Evolutionary conservation across 345 rosid genomes (phyloP), one percentile per base, ranked within the genome.

Genomic region (Pistacia integerrima): DNA sequence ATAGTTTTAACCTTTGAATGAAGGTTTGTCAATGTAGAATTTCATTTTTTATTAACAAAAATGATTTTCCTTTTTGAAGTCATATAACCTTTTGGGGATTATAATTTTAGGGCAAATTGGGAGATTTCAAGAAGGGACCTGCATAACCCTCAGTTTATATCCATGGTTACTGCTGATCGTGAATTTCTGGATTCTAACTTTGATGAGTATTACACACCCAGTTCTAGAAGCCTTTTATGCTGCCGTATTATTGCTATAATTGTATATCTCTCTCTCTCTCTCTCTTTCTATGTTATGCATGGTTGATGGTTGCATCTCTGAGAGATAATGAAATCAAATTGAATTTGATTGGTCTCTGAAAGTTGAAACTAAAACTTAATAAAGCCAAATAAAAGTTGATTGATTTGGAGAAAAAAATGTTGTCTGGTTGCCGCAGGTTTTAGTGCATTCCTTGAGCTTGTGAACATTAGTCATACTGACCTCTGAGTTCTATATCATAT

Each of bases 171-270:
- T 9, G 2, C 74, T 48, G 84, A 84, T 69, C 76, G 61, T 20
- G 90, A 89, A 25, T 66, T 77, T 77, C 63, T 83, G 36, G 88
- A 80, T 56, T 67, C 84, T 1, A 87, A 76, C 70, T 83, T 89
- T 36, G 94, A 90, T 55, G 89, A 83, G 5, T 83, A 82, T 71
- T 65, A 90, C 6, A 64, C 80, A 70, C 83, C 88, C 69, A 79
- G 84, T 77, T 74, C 91, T 5, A 81, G 86, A 81, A 89, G 94
- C 79, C 78, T 93, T 74, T 72, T 91, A 35, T 93, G 92, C 84
- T 91, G 93, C 76, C 90, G 97, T 14, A 49, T 85, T 44, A 79
- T 90, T 78, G 93, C 97, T 68, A 83, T 91, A 44, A 85, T 86
- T 41, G 97, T 94, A 90, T 12, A 57, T 67, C 67, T 64, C 72